Evolutionary conservation across 768 basidiomycete species (phyloP), one percentile per base, ranked within the genome.

Genomic region (Lactifluus piperatus): DNA sequence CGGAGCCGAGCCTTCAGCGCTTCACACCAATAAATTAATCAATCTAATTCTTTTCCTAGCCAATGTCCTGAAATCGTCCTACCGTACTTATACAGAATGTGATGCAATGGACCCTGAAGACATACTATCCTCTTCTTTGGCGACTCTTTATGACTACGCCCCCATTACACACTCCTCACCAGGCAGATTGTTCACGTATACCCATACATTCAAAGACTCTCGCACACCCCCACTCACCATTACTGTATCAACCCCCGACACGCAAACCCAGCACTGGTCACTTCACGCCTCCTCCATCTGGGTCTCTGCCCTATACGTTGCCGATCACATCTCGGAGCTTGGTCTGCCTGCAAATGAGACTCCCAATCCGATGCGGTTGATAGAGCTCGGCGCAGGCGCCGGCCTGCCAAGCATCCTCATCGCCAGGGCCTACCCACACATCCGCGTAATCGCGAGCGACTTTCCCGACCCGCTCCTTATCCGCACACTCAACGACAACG

Each of bases 211-310:
- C 18, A 26, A 44, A 4, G 48, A 50, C 20, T 7, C 64, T 58
- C 34, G 51, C 52, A 45, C 20, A 8, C 11, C 34, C 3, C 37
- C 44, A n/a, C 37, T 62, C 22, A 49, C 64, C 26, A 75, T 88
- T 51, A 73, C 74, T 0, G 70, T 88, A 44, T 67, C 68, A 14
- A 83, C 79, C 2, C 87, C 88, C 11, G 84, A 89, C 66, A 84
- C 87, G 11, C 72, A 78, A 11, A 73, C 84, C 22, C 74, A 76
- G 18, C 88, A 90, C 66, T 91, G 88, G 88, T 75, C 80, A 1
- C 70, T 91, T 3, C 88, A 91, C 58, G 89, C 88, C 1, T 83
- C 85, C 24, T 85, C 85, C 16, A 81, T 91, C 66, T 91, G 87
- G 89, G 72, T 76, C 6, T 77, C 88, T 5, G 81, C 88, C 16